Percentiles rank a stretch among this genome's conserved stretches.
Evolutionary conservation across 306 rosid genomes (phyloP).

Genomic region (Cucurbita pepo): DNA sequence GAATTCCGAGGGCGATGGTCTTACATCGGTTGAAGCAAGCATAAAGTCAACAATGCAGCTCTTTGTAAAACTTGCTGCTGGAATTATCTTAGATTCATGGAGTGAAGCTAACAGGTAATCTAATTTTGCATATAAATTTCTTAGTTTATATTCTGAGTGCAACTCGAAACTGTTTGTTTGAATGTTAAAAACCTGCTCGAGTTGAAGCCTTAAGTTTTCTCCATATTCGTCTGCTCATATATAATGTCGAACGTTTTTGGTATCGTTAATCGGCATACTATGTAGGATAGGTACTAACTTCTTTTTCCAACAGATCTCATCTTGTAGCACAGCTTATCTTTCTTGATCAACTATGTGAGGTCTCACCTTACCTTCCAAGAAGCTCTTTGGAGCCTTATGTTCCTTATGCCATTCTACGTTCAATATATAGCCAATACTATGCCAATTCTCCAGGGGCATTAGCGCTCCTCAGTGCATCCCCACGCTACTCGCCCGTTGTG

Average conservation of each 20-base stretch:
- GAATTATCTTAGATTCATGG: conserved; percentile 78
- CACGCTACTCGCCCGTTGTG: conserved; percentile 70
- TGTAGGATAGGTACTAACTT: background rate
- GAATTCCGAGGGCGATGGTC: conserved; percentile 48
- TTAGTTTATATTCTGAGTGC: background rate
- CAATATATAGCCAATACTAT: conserved; percentile 83
- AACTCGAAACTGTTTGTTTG: background rate
- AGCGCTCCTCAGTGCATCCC: conserved; percentile 56
- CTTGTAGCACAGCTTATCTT: conserved; percentile 82
- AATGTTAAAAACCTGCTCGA: background rate
- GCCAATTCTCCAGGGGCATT: conserved; percentile 51
- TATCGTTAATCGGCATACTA: background rate
- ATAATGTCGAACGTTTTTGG: background rate
- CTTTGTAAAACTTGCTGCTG: conserved; percentile 72
- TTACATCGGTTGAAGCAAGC: conserved; percentile 62
- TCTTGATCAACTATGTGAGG: conserved; percentile 88
- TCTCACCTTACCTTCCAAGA: conserved; percentile 85
- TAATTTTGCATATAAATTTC: background rate
- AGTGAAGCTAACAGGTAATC: conserved; percentile 56
- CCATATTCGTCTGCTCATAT: background rate
- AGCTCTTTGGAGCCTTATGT: conserved; percentile 67
- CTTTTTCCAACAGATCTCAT: conserved; percentile 47
- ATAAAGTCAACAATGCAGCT: conserved; percentile 83
- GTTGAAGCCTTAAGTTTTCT: background rate
- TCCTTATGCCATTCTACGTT: conserved; percentile 85